Evolutionary conservation across 495 filamentous ascomycete genomes (phyloP).

Genomic region (Penicillium steckii): DNA sequence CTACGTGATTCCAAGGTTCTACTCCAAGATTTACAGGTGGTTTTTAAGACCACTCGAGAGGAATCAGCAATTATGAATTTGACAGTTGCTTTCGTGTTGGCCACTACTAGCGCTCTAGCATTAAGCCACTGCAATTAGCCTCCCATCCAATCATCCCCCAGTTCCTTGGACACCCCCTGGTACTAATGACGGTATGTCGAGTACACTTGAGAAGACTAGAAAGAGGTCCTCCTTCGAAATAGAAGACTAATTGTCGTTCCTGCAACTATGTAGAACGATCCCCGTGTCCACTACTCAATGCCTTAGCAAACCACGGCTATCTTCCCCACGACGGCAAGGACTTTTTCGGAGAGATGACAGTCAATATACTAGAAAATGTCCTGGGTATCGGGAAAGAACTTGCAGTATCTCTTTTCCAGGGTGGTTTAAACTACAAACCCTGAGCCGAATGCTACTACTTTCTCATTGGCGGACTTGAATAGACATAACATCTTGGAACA

Average conservation of each 20-base stretch:
- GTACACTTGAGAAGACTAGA: no score
- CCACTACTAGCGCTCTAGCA: no score
- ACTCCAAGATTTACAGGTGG: no score
- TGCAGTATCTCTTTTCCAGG: neutral
- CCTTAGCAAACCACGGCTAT: conserved; percentile 57
- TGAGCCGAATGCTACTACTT: neutral
- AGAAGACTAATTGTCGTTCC: no score
- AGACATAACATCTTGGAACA: neutral
- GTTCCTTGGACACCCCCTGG: neutral
- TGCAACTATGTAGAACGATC: neutral
- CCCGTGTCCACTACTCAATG: conserved; percentile 54
- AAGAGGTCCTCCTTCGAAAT: no score
- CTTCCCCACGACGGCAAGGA: conserved; percentile 50
- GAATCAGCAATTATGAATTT: neutral
- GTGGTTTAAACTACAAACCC: neutral
- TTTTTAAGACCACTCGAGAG: neutral
- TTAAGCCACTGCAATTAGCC: neutral
- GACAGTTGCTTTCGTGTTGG: neutral
- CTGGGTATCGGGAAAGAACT: neutral
- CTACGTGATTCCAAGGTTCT: no score
- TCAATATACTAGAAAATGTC: conserved; percentile 29
- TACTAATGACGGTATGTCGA: neutral
- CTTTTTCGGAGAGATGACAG: conserved; percentile 15
- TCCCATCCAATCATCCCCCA: neutral
- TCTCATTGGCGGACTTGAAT: neutral